These are phyloP conservation scores for Luzula sylvatica DNA, from an alignment of 176 grass and related monocot species.

Conservation along the genomic window DNA sequence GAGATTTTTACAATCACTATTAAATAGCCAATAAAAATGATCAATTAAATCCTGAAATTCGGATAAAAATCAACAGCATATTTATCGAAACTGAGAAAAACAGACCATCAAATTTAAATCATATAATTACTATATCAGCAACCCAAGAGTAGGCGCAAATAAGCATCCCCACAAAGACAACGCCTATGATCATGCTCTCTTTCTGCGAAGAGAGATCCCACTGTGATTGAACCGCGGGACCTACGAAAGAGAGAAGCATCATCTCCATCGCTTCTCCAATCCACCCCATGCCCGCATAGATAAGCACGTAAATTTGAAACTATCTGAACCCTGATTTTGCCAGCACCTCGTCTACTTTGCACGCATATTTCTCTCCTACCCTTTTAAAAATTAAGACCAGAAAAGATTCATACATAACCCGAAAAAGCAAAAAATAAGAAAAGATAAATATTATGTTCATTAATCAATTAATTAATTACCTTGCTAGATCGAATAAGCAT, in stretches of 20 bases:
- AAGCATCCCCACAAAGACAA: slow-evolving; percentile 84
- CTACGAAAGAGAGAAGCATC: slow-evolving; percentile 97
- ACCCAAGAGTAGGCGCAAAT: slow-evolving; percentile 87
- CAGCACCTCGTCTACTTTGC: slow-evolving; percentile 64
- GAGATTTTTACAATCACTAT: too few species aligned
- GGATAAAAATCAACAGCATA: too few species aligned
- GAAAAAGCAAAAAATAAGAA: too few species aligned
- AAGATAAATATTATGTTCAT: too few species aligned
- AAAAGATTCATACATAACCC: too few species aligned
- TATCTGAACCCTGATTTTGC: slow-evolving; percentile 60
- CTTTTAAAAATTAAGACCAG: too few species aligned
- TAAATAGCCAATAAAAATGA: too few species aligned
- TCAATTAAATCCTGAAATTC: too few species aligned
- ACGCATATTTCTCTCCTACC: slow-evolving; percentile 44
- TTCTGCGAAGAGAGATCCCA: slow-evolving; percentile 76
- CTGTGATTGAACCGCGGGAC: slow-evolving; percentile 68
- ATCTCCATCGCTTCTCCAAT: slow-evolving; percentile 96
- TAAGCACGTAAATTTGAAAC: slow-evolving; percentile 66
- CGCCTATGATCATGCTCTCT: slow-evolving; percentile 90
- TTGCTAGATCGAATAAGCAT: slow-evolving; percentile 79
- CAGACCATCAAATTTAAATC: too few species aligned
- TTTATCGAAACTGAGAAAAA: too few species aligned
- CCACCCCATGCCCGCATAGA: slow-evolving; percentile 73
- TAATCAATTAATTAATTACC: too few species aligned
- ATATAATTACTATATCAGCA: too few species aligned